A percentile compares a stretch with the other conserved stretches of the same genome.
These are phyloP conservation scores for Tolypocladium paradoxum DNA, from an alignment of 2,329 filamentous ascomycete genomes.

Conservation along the genomic window DNA sequence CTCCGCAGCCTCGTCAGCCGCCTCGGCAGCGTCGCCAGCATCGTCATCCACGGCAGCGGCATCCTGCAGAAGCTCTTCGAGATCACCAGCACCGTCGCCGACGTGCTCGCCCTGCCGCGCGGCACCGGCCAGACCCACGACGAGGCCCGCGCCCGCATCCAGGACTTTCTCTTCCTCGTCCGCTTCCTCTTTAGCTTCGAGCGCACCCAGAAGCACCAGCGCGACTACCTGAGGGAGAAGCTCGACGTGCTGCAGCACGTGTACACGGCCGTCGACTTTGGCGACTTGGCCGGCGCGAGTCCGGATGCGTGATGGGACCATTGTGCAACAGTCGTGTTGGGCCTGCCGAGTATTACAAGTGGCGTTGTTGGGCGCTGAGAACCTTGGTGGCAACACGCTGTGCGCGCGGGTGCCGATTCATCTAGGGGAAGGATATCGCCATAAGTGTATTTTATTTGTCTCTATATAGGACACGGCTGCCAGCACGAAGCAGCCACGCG, in stretches of 20 bases:
- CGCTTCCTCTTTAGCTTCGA: constrained; percentile 39
- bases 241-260: constrained; percentile 22
- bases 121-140: constrained; percentile 25
- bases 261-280: constrained; percentile 19
- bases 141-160: constrained; percentile 35
- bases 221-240: constrained; percentile 27
- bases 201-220: constrained; percentile 32
- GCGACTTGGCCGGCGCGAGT: constrained; percentile 12
- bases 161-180: constrained; percentile 43
- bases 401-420: neutral
- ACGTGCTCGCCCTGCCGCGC: constrained; percentile 42
- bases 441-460: neutral
- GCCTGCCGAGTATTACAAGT: too few species aligned
- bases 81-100: constrained; percentile 48
- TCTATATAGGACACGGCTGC: neutral
- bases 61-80: constrained; percentile 50
- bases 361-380: too few species aligned
- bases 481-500: neutral
- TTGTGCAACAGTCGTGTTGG: too few species aligned
- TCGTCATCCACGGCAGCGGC: constrained; percentile 43
- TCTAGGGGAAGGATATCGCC: neutral
- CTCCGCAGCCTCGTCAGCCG: constrained; percentile 25
- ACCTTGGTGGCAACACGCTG: neutral
- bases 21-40: constrained; percentile 26
- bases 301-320: constrained; percentile 6